A percentile compares a stretch with the other conserved stretches of the same genome.
Evolutionary conservation across 345 rosid species (phyloP).

Genomic region (Abelmoschus esculentus): DNA sequence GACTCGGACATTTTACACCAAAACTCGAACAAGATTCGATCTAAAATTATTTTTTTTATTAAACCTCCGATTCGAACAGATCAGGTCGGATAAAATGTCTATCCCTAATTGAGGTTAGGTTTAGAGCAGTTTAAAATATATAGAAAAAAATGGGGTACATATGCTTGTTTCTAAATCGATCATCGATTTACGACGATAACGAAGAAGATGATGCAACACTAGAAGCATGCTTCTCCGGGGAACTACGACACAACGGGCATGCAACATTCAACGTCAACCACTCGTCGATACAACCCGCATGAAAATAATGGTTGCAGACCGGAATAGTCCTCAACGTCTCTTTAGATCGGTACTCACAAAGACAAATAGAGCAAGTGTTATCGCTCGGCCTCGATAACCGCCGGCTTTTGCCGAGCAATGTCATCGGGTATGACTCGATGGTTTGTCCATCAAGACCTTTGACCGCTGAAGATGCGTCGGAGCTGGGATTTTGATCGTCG

Average conservation of each 20-base stretch:
- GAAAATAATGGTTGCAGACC: conserved; percentile 6
- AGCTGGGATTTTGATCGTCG: not conserved
- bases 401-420: conserved; percentile 1
- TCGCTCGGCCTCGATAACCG: not conserved
- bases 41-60: no score
- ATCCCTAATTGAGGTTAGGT: no score
- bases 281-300: conserved; percentile 7
- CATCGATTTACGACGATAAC: not conserved
- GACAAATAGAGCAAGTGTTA: conserved; percentile 5
- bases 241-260: conserved; percentile 7
- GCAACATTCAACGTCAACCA: conserved; percentile 7
- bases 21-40: no score
- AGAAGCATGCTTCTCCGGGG: not conserved
- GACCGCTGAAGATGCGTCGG: not conserved
- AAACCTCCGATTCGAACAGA: no score
- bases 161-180: not conserved
- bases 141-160: not conserved
- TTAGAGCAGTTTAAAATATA: no score
- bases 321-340: conserved; percentile 7
- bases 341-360: not conserved
- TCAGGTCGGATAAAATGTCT: no score
- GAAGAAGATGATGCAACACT: not conserved
- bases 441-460: conserved; percentile 7
- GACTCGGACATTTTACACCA: no score
- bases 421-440: not conserved